A percentile compares a stretch with the other conserved stretches of the same genome.
Evolutionary conservation across 345 rosid species (phyloP).

Genomic region (Melaleuca alternifolia): DNA sequence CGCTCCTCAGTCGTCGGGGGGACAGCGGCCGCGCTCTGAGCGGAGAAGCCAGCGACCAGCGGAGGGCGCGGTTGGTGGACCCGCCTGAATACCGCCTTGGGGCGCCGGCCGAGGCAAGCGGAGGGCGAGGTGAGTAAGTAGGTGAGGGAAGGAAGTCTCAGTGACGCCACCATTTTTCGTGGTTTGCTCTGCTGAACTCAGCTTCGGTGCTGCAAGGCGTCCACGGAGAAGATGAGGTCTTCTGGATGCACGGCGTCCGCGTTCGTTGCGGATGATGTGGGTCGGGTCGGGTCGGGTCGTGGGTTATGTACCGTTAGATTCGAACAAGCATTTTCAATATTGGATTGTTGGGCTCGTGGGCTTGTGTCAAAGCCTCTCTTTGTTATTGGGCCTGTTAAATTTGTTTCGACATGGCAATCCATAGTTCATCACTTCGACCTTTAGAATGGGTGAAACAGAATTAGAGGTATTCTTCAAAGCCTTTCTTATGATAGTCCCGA

Average conservation of each 20-base stretch:
- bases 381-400: not conserved
- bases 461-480: not conserved
- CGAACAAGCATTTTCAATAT: not conserved
- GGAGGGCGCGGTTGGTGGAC: conserved; percentile 11
- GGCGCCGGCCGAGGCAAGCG: conserved; percentile 21
- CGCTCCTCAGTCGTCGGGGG: conserved; percentile 45
- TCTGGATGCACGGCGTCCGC: not conserved
- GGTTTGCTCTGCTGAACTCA: not conserved
- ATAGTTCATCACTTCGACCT: not conserved
- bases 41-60: conserved; percentile 32
- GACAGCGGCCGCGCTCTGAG: conserved; percentile 37
- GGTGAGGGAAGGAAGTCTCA: conserved; percentile 52
- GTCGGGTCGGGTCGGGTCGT: not conserved
- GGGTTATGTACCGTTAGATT: not conserved
- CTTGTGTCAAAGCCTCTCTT: not conserved
- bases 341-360: not conserved
- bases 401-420: not conserved
- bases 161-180: conserved; percentile 42
- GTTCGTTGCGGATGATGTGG: not conserved
- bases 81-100: conserved; percentile 11
- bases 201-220: not conserved
- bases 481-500: not conserved
- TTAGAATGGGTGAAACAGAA: not conserved
- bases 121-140: conserved; percentile 34
- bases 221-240: not conserved